A percentile compares a stretch with the other conserved stretches of the same genome.
Evolutionary conservation across 2,329 filamentous ascomycete species (phyloP).

Genomic region (Cladophialophora chaetospira): DNA sequence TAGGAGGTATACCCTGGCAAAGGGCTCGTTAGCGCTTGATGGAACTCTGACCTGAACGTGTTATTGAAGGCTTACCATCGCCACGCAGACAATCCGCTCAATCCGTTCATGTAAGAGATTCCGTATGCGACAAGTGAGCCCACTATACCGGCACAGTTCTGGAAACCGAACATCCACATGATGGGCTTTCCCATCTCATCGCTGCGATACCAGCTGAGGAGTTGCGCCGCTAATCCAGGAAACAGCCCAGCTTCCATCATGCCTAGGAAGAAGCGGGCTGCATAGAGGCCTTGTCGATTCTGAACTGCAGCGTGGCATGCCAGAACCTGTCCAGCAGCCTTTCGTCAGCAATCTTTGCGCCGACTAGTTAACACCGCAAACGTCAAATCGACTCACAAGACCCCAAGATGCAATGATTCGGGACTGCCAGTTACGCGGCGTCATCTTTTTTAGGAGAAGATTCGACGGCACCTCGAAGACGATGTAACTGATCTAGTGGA

Average conservation of each 20-base stretch:
- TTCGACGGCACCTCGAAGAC: slow-evolving; percentile 47
- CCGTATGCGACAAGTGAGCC: slow-evolving; percentile 39
- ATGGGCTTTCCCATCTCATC: slow-evolving; percentile 49
- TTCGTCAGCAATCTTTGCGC: not conserved
- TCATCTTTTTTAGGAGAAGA: slow-evolving; percentile 41
- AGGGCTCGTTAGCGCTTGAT: slow-evolving; percentile 5
- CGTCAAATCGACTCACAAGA: slow-evolving; percentile 8
- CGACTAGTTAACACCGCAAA: not conserved
- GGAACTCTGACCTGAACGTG: not conserved
- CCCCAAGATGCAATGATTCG: slow-evolving; percentile 45
- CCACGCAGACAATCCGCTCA: slow-evolving; percentile 33
- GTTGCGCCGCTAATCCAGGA: slow-evolving; percentile 45
- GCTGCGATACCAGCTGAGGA: slow-evolving; percentile 52
- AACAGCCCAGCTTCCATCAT: slow-evolving; percentile 49
- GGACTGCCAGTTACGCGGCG: slow-evolving; percentile 42
- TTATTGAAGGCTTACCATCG: slow-evolving; percentile 26
- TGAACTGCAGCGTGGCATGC: slow-evolving; percentile 43
- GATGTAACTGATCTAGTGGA: slow-evolving; percentile 39
- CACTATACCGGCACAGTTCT: slow-evolving; percentile 41
- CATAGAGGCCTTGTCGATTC: slow-evolving; percentile 43
- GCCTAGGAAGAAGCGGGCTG: slow-evolving; percentile 46
- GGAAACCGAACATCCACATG: slow-evolving; percentile 48
- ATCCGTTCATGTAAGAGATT: slow-evolving; percentile 31
- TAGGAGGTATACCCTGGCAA: slow-evolving; percentile 45
- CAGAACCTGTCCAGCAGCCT: slow-evolving; percentile 33